These are phyloP conservation scores for Starmerella bacillaris DNA, from an alignment of 805 yeast genomes.

Conservation along the genomic window DNA sequence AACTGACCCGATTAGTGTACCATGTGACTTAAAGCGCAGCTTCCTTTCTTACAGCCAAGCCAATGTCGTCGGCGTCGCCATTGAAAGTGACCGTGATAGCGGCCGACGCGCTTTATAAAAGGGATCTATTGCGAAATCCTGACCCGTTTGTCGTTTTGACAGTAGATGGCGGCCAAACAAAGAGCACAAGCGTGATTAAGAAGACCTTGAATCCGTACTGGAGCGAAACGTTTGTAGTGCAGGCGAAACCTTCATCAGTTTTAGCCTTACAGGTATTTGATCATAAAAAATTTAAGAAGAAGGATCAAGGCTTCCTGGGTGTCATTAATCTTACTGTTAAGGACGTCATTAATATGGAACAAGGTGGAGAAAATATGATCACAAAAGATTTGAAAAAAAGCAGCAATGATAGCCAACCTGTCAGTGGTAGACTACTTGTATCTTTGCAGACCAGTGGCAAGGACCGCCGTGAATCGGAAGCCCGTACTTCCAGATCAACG, in stretches of 20 bases:
- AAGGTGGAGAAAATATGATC: conserved; percentile 49
- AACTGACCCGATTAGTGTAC: too few relatives aligned
- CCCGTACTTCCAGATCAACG: too few relatives aligned
- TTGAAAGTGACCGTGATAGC: conserved; percentile 42
- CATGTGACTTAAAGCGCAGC: too few relatives aligned
- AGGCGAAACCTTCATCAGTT: conserved; percentile 34
- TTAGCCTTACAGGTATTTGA: conserved; percentile 89
- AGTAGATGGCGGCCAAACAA: conserved; percentile 93
- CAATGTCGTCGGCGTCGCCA: conserved; percentile 6
- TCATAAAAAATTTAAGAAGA: conserved; percentile 91
- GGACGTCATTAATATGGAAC: conserved; percentile 52
- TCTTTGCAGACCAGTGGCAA: conserved; percentile 4
- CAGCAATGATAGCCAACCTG: conserved; percentile 78
- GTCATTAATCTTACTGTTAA: conserved; percentile 83
- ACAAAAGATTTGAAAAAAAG: conserved; percentile 72
- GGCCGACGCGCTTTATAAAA: conserved; percentile 84
- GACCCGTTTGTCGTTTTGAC: conserved; percentile 97
- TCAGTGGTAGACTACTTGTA: conserved; percentile 59
- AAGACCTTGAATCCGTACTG: conserved; percentile 93
- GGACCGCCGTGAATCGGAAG: too few relatives aligned
- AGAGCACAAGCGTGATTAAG: conserved; percentile 82
- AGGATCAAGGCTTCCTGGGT: conserved; percentile 96
- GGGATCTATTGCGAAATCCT: conserved; percentile 90
- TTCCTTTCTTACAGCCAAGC: too few relatives aligned
- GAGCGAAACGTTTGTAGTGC: conserved; percentile 80